Evolutionary conservation across 768 basidiomycete species (phyloP), one percentile per base, ranked within the genome.

Genomic region (Tylopilus sp.): DNA sequence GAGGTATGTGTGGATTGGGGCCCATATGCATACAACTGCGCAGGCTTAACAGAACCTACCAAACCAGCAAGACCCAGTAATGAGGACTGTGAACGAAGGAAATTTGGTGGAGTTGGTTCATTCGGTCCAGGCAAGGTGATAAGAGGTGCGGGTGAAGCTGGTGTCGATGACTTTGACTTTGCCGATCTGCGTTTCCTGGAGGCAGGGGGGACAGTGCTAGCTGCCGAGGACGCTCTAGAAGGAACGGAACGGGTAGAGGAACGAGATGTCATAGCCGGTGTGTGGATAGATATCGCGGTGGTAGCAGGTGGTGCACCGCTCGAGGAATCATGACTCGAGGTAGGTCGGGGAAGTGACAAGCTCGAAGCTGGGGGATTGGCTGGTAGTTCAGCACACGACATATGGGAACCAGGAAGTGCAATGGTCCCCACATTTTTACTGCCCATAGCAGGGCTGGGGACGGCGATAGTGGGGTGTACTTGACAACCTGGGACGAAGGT

Each of bases 341-440:
- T 31, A 21, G 47, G 47, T 41, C 33, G 45, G 17, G 54, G 22
- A 45, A 42, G 40, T 38, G 63, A 51, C 72, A 76, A 73, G 69
- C 79, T 77, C 74, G 77, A 78, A 76, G 81, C 87, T 88, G 85
- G 71, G 81, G 84, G 82, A 76, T 81, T 73, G 76, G 85, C 78
- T 73, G 87, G 79, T 74, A 84, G 78, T 90, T 91, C 86, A 90
- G 86, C 86, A 87, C 75, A 77, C 71, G 75, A 70, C 68, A 69
- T 78, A 76, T 86, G 88, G 88, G 87, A 88, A 82, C 88, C 89
- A 90, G 87, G 87, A 88, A 91, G 89, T 91, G 89, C 89, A 91
- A 90, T 90, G 87, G 88, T 86, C 88, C 88, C 88, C 88, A 91
- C 89, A 81, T 91, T 90, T 69, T 59, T 61, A 53, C 50, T 53